These are phyloP conservation scores for Neopestalotiopsis rosae DNA, from an alignment of 2,329 filamentous ascomycete species.

Conservation along the genomic window DNA sequence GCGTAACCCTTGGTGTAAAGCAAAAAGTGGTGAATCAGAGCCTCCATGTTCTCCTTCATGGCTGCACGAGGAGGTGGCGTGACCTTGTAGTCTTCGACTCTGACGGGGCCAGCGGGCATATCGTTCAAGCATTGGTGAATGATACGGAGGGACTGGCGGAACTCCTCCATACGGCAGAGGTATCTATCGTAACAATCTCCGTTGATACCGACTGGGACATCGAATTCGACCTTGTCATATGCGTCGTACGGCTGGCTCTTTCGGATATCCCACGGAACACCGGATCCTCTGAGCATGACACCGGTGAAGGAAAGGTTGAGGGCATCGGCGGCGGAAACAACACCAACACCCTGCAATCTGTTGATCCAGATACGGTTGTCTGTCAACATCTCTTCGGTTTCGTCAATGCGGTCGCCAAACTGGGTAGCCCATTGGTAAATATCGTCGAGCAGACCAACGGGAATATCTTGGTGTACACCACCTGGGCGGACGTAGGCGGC, in stretches of 20 bases:
- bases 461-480: slow-evolving; percentile 95
- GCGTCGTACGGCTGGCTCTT: slow-evolving; percentile 98
- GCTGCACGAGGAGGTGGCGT: slow-evolving; percentile 92
- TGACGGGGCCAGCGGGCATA: slow-evolving; percentile 93
- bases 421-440: slow-evolving; percentile 99
- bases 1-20: slow-evolving; percentile 98
- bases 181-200: slow-evolving; percentile 99
- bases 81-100: slow-evolving; percentile 99
- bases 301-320: slow-evolving; percentile 96
- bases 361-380: slow-evolving; percentile 99
- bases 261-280: slow-evolving; percentile 94
- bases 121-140: slow-evolving; percentile 99
- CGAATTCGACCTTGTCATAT: slow-evolving; percentile 97
- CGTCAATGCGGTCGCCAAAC: slow-evolving; percentile 97
- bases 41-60: slow-evolving; percentile 99
- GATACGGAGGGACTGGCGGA: slow-evolving; percentile 96
- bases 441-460: slow-evolving; percentile 91
- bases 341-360: slow-evolving; percentile 87
- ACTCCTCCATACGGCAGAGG: slow-evolving; percentile 99
- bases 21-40: slow-evolving; percentile 98
- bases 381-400: slow-evolving; percentile 97
- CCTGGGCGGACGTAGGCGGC: slow-evolving; percentile 96
- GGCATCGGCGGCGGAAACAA: slow-evolving; percentile 90
- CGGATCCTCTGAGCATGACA: slow-evolving; percentile 97
- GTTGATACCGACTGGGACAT: slow-evolving; percentile 94